Conservation (phyloP, 495 filamentous ascomycete genomes). For the Penicillium odoratum region DNA sequence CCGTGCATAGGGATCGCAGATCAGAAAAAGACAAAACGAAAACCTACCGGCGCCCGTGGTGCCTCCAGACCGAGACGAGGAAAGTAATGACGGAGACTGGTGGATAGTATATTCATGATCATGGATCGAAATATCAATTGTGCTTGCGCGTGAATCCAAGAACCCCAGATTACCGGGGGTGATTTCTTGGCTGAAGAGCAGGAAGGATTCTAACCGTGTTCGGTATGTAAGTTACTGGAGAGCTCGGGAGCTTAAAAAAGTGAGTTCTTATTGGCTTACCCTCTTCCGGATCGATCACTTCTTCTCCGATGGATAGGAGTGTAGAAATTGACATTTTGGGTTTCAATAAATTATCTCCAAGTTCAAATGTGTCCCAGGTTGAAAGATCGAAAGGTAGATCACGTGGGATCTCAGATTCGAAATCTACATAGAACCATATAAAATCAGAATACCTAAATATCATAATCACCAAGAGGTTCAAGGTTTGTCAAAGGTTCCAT, state of each 20-base stretch:
- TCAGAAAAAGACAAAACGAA: neutral
- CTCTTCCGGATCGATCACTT: constrained; percentile 63
- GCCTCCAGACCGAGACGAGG: constrained; percentile 73
- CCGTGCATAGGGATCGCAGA: constrained; percentile 12
- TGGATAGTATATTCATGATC: constrained; percentile 72
- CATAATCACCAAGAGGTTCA: too few species aligned
- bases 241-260: neutral
- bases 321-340: constrained; percentile 3
- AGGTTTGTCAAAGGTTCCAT: too few species aligned
- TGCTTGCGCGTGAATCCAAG: constrained; percentile 64
- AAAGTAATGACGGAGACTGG: constrained; percentile 81
- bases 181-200: constrained; percentile 75
- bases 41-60: constrained; percentile 85
- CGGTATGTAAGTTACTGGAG: constrained; percentile 5
- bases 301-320: constrained; percentile 28
- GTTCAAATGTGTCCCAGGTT: neutral
- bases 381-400: neutral
- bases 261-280: constrained; percentile 41
- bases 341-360: neutral
- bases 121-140: constrained; percentile 67
- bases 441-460: too few species aligned
- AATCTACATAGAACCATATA: neutral
- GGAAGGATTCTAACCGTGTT: constrained; percentile 69
- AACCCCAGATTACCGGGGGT: constrained; percentile 83
- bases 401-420: neutral